Evolutionary conservation across 1,139 yeast species (phyloP).

Genomic region (Yamadazyma membranifaciens): DNA sequence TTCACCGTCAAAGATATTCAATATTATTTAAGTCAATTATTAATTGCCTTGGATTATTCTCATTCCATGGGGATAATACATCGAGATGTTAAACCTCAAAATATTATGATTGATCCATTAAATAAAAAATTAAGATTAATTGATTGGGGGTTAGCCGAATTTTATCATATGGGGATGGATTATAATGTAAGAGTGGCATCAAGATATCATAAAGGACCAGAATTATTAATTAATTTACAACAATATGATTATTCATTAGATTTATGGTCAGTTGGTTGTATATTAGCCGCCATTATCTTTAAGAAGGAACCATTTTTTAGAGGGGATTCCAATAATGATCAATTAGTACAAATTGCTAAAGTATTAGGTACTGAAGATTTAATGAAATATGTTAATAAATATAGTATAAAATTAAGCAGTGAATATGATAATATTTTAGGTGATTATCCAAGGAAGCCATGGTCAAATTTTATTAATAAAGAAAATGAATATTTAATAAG

Average conservation of each 20-base stretch:
- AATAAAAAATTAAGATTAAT: slow-evolving; percentile 62
- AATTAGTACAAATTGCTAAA: slow-evolving; percentile 73
- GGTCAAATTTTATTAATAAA: slow-evolving; percentile 77
- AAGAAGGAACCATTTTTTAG: slow-evolving; percentile 77
- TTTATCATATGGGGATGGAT: slow-evolving; percentile 75
- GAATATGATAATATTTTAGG: slow-evolving; percentile 71
- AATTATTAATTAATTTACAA: slow-evolving; percentile 67
- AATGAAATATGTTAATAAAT: slow-evolving; percentile 57
- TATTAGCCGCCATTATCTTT: slow-evolving; percentile 74
- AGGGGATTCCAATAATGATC: slow-evolving; percentile 78
- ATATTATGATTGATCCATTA: slow-evolving; percentile 77
- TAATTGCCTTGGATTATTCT: slow-evolving; percentile 70
- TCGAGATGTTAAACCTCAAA: slow-evolving; percentile 82
- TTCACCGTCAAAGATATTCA: slow-evolving; percentile 63
- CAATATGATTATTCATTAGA: slow-evolving; percentile 78
- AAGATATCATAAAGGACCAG: slow-evolving; percentile 81
- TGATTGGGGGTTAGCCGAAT: slow-evolving; percentile 86
- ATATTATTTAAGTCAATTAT: slow-evolving; percentile 65
- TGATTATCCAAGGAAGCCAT: slow-evolving; percentile 75
- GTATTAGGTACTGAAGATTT: slow-evolving; percentile 73
- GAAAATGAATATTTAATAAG: slow-evolving; percentile 70
- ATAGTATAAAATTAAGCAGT: slow-evolving; percentile 56
- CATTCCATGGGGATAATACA: slow-evolving; percentile 86
- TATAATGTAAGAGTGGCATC: slow-evolving; percentile 82
- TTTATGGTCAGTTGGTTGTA: slow-evolving; percentile 81